Conservation (phyloP, 306 rosid genomes). For the Cucurbita argyrosperma region DNA sequence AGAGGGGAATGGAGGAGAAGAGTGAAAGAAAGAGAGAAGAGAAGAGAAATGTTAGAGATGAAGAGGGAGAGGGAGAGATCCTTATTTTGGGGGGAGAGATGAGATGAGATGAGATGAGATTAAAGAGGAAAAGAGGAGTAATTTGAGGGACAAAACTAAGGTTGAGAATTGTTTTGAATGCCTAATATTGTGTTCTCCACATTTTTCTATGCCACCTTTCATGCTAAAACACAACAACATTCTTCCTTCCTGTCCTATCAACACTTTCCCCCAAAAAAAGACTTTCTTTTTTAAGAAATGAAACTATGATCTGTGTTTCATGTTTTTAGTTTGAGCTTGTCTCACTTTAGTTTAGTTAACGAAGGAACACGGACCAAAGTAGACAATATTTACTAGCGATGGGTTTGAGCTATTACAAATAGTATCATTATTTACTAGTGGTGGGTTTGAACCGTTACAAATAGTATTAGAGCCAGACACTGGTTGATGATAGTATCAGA, state of each 20-base stretch:
- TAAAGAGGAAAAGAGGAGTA: conserved; percentile 41
- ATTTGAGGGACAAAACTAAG: conserved; percentile 47
- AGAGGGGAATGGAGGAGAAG: conserved; percentile 2
- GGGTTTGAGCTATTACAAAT: too few species aligned
- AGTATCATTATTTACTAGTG: too few species aligned
- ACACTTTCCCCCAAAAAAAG: neutral
- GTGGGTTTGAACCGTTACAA: too few species aligned
- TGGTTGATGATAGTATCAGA: too few species aligned
- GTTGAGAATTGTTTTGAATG: conserved; percentile 23
- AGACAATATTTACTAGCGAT: too few species aligned
- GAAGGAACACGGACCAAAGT: accelerated
- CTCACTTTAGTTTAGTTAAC: too few species aligned
- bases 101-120: conserved; percentile 45
- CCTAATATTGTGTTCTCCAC: conserved; percentile 6
- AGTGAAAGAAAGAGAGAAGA: conserved; percentile 2
- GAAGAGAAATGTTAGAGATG: conserved; percentile 20
- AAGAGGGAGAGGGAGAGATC: conserved; percentile 31
- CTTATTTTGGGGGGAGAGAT: conserved; percentile 35
- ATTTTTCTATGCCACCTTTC: neutral
- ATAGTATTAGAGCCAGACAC: too few species aligned
- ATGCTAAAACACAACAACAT: neutral
- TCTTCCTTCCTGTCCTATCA: neutral
- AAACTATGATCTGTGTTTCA: too few species aligned
- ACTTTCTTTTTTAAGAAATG: too few species aligned
- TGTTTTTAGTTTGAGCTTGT: too few species aligned